Evolutionary conservation across 441 rosid genomes (phyloP), one percentile per base, ranked within the genome.

Genomic region (Macaranga tanarius): DNA sequence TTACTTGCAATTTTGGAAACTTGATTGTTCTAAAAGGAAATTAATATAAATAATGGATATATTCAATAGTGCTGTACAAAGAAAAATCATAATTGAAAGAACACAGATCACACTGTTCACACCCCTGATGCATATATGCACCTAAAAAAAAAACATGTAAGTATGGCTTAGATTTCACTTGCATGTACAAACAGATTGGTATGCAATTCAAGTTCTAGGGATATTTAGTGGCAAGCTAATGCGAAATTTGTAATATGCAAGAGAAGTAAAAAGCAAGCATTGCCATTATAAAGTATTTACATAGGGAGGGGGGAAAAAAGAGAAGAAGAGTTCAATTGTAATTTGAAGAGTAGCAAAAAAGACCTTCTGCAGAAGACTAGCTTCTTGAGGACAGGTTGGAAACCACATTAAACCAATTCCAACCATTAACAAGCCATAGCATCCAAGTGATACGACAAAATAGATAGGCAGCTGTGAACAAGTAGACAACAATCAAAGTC

Each of bases 361-460:
- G 78, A 95, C 97, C 93, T 89, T 85, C 79, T 88, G 97, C 84
- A 95, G 79, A 25, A 91, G 84, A 70, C 82, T 5, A 31, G 97
- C 93, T 81, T 95, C 99, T 74, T 85, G 89, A 34, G 97, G 95
- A 74, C 99, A 90, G 22, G 98, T 90, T 57, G 95, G 98, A 80
- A 91, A 95, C n/a, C 70, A 81, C 86, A 95, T 88, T 57, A 95
- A 74, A 34, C 97, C 98, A 28, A 88, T 76, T 66, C 98, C 99
- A 62, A 91, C 98, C 98, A 90, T 91, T 48, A 95, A 81, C 61
- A 95, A 81, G 73, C 97, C 98, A 78, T 95, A 95, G 86, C 96
- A 93, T 77, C 97, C 99, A 9, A 93, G 80, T 1, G 96, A 86
- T 66, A 95, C 86, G 42, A 90, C 70, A 74, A 89, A 86, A 77